Evolutionary conservation across 176 grass and related monocot species (phyloP), one percentile per base, ranked within the genome.

Genomic region (Canna indica): DNA sequence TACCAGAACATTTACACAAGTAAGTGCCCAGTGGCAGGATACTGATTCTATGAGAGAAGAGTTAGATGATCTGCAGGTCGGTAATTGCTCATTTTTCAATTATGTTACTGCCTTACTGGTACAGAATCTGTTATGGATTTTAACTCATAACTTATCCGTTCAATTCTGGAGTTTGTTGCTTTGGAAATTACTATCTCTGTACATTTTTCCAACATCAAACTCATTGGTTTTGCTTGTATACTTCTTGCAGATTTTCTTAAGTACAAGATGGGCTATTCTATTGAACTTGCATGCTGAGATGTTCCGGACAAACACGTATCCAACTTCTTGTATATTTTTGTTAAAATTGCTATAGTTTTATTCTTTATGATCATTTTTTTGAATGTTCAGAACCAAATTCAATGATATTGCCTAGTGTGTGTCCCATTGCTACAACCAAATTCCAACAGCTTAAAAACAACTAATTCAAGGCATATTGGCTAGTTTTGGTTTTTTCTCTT

Each of bases 301-400:
- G 93, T 96, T 96, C 79, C 88, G 88, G 30, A 91, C 86, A 81
- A 96, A 96, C 69, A 89, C 93, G 93, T 96, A 96, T 96, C 92
- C 85, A n/a, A 61, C 25, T 31, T 61, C 11, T 61, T 14, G 13
- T 28, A 61, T 61, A 15, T 16, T 3, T 30, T 28, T 32, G n/a
- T 32, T 28, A 61, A 61, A 14, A 30, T 61, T 61, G 4, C 13
- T 13, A 16, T 9, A 3, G 34, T 65, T 36, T 65, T 32, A 7
- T 32, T 61, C 10, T 65, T 65, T 65, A 0, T 0, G 8, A 4
- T 5, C 13, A 11, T 44, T 44, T 10, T 54, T 20, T 54, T 54
- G n/a, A 54, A 54, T n/a, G n/a, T n/a, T n/a, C n/a, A n/a, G n/a
- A n/a, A n/a, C n/a, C n/a, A n/a, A n/a, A n/a, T n/a, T n/a, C n/a